Evolutionary conservation across 495 filamentous ascomycete species (phyloP).

Genomic region (Neurospora terricola): DNA sequence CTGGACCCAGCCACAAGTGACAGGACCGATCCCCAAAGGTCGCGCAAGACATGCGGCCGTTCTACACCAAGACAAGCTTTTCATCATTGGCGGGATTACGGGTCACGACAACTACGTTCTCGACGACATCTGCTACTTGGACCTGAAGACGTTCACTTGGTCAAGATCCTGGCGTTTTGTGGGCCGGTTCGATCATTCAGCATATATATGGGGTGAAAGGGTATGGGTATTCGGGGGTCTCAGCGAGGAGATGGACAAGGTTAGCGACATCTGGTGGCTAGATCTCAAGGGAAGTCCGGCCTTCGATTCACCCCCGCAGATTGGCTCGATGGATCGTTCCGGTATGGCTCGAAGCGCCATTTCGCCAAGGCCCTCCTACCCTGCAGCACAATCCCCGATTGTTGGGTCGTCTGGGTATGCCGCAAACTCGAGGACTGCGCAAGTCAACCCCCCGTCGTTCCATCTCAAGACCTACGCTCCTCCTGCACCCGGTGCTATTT

Average conservation of each 20-base stretch:
- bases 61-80: conserved; percentile 91
- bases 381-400: conserved; percentile 27
- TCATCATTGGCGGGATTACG: conserved; percentile 83
- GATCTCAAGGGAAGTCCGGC: conserved; percentile 83
- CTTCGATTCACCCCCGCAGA: conserved; percentile 63
- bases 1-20: conserved; percentile 85
- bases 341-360: conserved; percentile 22
- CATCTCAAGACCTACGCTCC: conserved; percentile 62
- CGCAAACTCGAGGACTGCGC: conserved; percentile 80
- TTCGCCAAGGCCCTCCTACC: conserved; percentile 34
- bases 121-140: conserved; percentile 91
- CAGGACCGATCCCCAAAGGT: conserved; percentile 74
- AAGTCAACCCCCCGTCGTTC: conserved; percentile 62
- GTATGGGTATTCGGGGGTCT: conserved; percentile 98
- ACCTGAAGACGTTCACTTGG: conserved; percentile 97
- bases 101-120: conserved; percentile 80
- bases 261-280: conserved; percentile 91
- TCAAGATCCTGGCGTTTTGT: conserved; percentile 93
- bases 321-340: conserved; percentile 50
- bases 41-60: conserved; percentile 88
- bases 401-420: conserved; percentile 66
- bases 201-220: conserved; percentile 76
- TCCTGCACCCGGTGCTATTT: conserved; percentile 70
- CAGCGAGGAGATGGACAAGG: conserved; percentile 89
- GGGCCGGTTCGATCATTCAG: conserved; percentile 84